These are phyloP conservation scores for Tuber umbilicatum DNA, from an alignment of 495 filamentous ascomycete genomes.

Conservation along the genomic window DNA sequence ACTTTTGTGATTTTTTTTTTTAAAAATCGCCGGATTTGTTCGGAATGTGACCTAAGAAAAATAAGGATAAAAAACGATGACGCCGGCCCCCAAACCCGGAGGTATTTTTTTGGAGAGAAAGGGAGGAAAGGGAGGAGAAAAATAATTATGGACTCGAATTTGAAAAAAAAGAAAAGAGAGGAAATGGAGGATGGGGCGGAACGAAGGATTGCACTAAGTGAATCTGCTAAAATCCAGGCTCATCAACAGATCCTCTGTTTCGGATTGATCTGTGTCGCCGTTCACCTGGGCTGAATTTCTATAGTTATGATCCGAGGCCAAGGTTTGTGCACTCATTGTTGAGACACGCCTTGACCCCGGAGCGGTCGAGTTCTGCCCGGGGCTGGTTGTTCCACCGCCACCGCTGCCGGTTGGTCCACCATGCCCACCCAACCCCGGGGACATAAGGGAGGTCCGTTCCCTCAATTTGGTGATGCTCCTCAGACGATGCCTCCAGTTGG, in stretches of 20 bases:
- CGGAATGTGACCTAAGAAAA: background rate
- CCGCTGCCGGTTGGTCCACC: constrained; percentile 11
- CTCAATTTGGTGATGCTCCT: constrained; percentile 76
- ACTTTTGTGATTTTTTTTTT: background rate
- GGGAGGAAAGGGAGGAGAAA: background rate
- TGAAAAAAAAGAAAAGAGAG: background rate
- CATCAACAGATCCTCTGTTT: constrained; percentile 38
- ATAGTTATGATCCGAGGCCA: constrained; percentile 23
- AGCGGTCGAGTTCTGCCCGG: constrained; percentile 11
- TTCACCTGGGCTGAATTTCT: constrained; percentile 31
- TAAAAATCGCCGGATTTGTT: background rate
- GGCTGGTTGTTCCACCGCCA: constrained; percentile 22
- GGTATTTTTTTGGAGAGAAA: constrained; percentile 17
- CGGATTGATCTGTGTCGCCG: constrained; percentile 30
- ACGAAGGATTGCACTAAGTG: constrained; percentile 25
- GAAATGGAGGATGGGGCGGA: background rate
- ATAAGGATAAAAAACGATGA: background rate
- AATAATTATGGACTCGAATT: constrained; percentile 6
- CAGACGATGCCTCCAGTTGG: constrained; percentile 80
- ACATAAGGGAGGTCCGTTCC: constrained; percentile 47
- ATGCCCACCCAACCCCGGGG: constrained; percentile 3
- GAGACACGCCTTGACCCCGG: constrained; percentile 29
- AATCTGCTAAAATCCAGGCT: constrained; percentile 41
- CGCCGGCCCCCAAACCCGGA: background rate
- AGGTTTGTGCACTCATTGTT: constrained; percentile 33